Conservation (phyloP, 78 protist species). For the Dictyostelium capitatum region DNA sequence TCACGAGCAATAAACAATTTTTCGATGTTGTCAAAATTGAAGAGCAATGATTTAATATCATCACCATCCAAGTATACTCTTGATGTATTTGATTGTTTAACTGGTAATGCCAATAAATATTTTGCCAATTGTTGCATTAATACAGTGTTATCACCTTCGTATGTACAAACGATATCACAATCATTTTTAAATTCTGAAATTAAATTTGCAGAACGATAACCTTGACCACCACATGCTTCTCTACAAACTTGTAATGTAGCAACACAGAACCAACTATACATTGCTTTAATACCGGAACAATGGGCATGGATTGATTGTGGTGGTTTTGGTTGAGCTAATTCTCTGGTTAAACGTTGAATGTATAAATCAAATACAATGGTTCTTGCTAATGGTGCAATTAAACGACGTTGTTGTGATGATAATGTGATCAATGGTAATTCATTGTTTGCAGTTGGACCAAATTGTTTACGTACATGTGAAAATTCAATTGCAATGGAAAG, state of each 20-base stretch:
- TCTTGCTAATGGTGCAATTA: conserved; percentile 48
- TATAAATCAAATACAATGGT: conserved; percentile 15
- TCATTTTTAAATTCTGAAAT: conserved; percentile 46
- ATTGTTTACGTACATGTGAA: conserved; percentile 52
- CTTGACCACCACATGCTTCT: conserved; percentile 83
- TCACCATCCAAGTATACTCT: background rate
- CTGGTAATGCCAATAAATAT: background rate
- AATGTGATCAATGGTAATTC: conserved; percentile 56
- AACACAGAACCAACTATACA: conserved; percentile 34
- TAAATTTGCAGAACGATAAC: conserved; percentile 36
- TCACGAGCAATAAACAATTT: conserved; percentile 10
- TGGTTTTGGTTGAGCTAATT: background rate
- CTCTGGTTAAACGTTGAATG: conserved; percentile 2
- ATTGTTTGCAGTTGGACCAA: conserved; percentile 51
- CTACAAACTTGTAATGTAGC: conserved; percentile 17
- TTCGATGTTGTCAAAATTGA: background rate
- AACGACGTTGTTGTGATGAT: conserved; percentile 48
- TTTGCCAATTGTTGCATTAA: conserved; percentile 71
- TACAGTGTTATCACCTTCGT: conserved; percentile 82
- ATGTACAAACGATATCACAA: conserved; percentile 52
- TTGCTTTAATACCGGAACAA: conserved; percentile 39
- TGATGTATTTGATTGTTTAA: background rate
- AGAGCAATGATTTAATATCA: background rate
- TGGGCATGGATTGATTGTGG: conserved; percentile 25
- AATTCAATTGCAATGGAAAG: conserved; percentile 55